These are phyloP conservation scores for Phytophthora tentaculata DNA, from an alignment of 352 stramenopile genomes.

Conservation along the genomic window DNA sequence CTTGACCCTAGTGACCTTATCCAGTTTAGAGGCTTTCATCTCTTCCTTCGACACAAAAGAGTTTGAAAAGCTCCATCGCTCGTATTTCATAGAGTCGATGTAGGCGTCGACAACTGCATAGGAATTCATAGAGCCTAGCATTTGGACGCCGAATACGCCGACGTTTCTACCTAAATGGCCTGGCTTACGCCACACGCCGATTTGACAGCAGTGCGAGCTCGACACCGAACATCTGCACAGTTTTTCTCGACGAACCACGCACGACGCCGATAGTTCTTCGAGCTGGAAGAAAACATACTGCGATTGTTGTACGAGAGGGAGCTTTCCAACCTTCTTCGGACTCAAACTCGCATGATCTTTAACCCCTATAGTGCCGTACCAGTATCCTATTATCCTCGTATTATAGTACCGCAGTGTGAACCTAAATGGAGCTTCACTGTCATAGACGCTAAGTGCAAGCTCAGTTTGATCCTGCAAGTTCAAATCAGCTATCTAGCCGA, in stretches of 20 bases:
- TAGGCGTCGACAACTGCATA: not conserved
- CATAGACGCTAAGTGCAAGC: too few relatives aligned
- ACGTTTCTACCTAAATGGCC: not conserved
- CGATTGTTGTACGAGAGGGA: not conserved
- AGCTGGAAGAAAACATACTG: not conserved
- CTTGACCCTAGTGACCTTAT: conserved; percentile 12
- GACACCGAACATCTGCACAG: conserved; percentile 7
- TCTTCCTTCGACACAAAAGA: not conserved
- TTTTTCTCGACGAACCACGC: not conserved
- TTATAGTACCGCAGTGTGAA: too few relatives aligned
- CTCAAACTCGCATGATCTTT: too few relatives aligned
- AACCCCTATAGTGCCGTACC: too few relatives aligned
- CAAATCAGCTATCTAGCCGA: too few relatives aligned
- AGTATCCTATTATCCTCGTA: too few relatives aligned
- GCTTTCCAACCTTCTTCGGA: not conserved
- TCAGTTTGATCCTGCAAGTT: too few relatives aligned
- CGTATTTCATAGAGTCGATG: not conserved
- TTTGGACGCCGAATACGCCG: not conserved
- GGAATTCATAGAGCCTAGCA: not conserved
- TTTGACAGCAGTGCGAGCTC: too few relatives aligned
- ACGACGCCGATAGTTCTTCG: not conserved
- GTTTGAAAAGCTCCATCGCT: not conserved
- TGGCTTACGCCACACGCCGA: not conserved
- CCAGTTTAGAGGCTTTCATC: conserved; percentile 3
- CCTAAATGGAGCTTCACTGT: too few relatives aligned